Conservation (phyloP, 73 alveolate species). For the Effrenium voratum region DNA sequence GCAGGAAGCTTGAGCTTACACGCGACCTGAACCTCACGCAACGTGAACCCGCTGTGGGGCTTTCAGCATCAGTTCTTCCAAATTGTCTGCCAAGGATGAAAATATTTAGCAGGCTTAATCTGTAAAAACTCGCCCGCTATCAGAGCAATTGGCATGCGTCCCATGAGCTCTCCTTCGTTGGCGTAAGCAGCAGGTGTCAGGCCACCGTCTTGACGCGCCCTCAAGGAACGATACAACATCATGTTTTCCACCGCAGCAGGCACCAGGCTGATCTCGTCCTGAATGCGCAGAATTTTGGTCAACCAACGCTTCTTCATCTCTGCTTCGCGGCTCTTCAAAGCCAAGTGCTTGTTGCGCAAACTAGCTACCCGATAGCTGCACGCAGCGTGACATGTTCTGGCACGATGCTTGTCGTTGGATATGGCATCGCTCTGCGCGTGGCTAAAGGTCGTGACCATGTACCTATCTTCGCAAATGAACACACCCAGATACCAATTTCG, state of each 20-base stretch:
- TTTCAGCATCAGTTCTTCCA: too few species aligned
- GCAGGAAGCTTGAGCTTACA: too few species aligned
- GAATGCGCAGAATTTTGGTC: not conserved
- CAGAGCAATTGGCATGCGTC: too few species aligned
- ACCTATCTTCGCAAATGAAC: too few species aligned
- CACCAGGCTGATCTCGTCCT: not conserved
- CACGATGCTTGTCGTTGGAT: not conserved
- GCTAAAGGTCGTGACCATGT: not conserved
- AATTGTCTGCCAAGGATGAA: too few species aligned
- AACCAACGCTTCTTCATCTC: not conserved
- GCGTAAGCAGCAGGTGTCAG: not conserved
- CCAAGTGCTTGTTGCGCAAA: conserved; percentile 16
- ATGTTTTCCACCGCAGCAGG: conserved; percentile 24
- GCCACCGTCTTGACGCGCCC: not conserved
- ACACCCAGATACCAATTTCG: too few species aligned
- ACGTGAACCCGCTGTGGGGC: too few species aligned
- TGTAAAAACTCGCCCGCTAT: too few species aligned
- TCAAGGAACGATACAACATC: conserved; percentile 11
- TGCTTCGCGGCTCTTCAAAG: not conserved
- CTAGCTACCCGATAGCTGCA: conserved; percentile 10
- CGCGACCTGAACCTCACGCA: too few species aligned
- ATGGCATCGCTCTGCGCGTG: not conserved
- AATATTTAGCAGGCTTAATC: too few species aligned
- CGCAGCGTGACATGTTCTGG: conserved; percentile 14
- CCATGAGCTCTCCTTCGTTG: too few species aligned